Base-by-base conservation (phyloP, 306 rosid species). In the Adenanthera pavonina region DNA sequence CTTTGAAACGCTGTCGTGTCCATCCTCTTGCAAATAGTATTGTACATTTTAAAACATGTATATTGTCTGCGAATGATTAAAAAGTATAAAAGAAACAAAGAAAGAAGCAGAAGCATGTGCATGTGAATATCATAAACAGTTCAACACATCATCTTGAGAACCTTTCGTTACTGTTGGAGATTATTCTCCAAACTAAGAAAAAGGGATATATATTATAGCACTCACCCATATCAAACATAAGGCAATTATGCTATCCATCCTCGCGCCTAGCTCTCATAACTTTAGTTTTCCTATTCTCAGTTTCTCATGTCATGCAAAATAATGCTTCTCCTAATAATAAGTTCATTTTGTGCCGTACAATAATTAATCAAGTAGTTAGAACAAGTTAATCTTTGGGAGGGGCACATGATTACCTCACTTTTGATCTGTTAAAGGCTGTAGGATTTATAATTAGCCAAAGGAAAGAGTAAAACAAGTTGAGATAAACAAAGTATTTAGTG, bases 1-100 rank as follows among this genome's bases (percentile, higher is more conserved):
- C 74, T 79, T 84, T 74, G 48, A 53, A 78, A 66, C 67, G 38
- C 41, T 78, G 52, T 52, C 43, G 51, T 17, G 14, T n/a, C 61
- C 8, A 59, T 60, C 49, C 51, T 34, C 76, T 72, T 49, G 7
- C 68, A 44, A 67, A 65, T 57, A 57, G 64, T 8, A 9, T 17
- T 6, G 30, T 11, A 9, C 34, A 57, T 57, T 59, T 59, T 35
- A 33, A 20, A 67, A 67, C 56, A 44, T 54, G 11, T 19, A 62
- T 52, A 8, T 48, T 34, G 68, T 62, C 65, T 49, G 52, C 36
- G 19, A 34, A 54, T 43, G 8, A 54, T 10, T 47, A 19, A 69
- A 69, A 69, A 46, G 72, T 19, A 49, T 33, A 5, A 71, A 49
- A 25, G 14, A 49, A 48, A 47, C 25, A 48, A 33, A 33, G 20